Conservation (phyloP, 139 green algal species). For the Zygnema cylindricum region DNA sequence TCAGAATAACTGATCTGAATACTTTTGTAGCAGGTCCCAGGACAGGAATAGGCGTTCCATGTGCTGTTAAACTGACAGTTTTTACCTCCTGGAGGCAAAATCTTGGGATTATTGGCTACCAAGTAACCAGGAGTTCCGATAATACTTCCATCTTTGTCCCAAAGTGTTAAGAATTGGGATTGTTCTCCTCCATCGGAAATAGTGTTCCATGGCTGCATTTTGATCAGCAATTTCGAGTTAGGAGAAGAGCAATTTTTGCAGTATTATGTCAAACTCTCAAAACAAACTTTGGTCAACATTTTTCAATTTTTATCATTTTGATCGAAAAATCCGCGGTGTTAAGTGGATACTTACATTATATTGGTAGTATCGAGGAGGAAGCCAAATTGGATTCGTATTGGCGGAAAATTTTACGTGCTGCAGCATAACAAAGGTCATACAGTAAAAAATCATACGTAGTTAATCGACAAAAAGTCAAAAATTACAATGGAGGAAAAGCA, state of each 20-base stretch:
- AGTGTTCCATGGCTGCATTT: neutral
- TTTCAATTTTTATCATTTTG: neutral
- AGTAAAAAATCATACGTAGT: too few species aligned
- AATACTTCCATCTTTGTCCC: constrained; percentile 26
- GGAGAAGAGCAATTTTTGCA: neutral
- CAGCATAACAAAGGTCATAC: neutral
- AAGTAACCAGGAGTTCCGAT: constrained; percentile 34
- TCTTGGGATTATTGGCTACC: constrained; percentile 5
- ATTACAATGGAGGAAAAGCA: too few species aligned
- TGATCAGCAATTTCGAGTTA: neutral
- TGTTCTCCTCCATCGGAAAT: neutral
- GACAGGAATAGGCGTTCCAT: constrained; percentile 48
- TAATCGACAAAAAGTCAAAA: too few species aligned
- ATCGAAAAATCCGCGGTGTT: neutral
- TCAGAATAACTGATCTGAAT: constrained; percentile 28
- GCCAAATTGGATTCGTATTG: neutral
- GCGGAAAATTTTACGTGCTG: neutral
- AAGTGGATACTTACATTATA: neutral
- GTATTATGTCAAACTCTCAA: neutral
- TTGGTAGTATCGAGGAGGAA: neutral
- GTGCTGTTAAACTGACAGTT: neutral
- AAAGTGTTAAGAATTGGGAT: constrained; percentile 1
- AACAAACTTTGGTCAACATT: neutral
- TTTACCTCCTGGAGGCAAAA: constrained; percentile 10
- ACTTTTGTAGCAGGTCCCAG: constrained; percentile 20